These are phyloP conservation scores for Citrus cavaleriei DNA, from an alignment of 345 rosid genomes.

Conservation along the genomic window DNA sequence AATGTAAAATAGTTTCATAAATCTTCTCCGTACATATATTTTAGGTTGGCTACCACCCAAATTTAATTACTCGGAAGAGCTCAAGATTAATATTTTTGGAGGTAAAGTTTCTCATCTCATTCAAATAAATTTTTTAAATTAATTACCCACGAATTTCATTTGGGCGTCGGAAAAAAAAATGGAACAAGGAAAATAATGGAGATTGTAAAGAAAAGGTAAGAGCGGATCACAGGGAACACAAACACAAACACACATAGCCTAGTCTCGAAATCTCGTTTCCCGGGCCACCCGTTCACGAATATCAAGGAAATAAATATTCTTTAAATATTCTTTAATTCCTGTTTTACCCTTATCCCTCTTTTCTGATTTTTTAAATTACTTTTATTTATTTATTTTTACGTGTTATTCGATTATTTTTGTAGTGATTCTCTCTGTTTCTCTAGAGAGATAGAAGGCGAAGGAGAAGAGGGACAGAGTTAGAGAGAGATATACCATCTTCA, in stretches of 20 bases:
- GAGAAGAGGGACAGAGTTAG: background rate
- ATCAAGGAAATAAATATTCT: slow-evolving; percentile 31
- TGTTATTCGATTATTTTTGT: slow-evolving; percentile 1
- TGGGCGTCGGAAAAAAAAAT: background rate
- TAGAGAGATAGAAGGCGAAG: slow-evolving; percentile 10
- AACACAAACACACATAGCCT: background rate
- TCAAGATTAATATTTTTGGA: no score
- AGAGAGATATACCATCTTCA: slow-evolving; percentile 17
- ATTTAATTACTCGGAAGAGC: no score
- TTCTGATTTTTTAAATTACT: background rate
- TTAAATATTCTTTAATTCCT: slow-evolving; percentile 18
- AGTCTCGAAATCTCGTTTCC: slow-evolving; percentile 41
- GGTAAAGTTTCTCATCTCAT: no score
- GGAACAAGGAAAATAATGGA: no score
- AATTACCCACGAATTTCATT: background rate
- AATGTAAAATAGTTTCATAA: no score
- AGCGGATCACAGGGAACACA: background rate
- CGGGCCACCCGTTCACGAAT: slow-evolving; percentile 53
- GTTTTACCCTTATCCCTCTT: slow-evolving; percentile 30
- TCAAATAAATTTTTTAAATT: no score
- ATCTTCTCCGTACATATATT: no score
- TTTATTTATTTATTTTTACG: background rate
- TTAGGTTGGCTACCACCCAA: no score
- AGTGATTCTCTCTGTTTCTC: slow-evolving; percentile 27
- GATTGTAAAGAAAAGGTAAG: no score